A percentile compares a stretch with the other conserved stretches of the same genome.
These are phyloP conservation scores for Chlorella sp. DNA, from an alignment of 139 green algal genomes.

Conservation along the genomic window DNA sequence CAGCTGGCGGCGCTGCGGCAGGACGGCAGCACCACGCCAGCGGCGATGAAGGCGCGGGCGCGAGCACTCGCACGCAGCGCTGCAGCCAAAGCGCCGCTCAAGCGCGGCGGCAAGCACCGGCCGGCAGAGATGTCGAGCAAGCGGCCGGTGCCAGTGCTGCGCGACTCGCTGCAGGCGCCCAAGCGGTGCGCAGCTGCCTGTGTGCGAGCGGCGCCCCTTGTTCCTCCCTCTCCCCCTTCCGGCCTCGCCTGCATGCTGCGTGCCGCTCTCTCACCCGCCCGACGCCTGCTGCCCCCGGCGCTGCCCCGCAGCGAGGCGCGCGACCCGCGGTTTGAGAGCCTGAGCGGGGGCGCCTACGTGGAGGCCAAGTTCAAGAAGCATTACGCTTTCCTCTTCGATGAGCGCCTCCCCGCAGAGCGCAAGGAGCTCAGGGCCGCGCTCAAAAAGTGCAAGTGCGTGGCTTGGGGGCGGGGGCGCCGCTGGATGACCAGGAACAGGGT, in stretches of 20 bases:
- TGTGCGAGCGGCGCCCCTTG: too few species aligned
- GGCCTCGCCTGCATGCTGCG: too few species aligned
- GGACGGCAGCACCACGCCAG: slow-evolving; percentile 41
- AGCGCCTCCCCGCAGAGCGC: slow-evolving; percentile 76
- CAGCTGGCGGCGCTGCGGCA: slow-evolving; percentile 42
- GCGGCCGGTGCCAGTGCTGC: slow-evolving; percentile 71
- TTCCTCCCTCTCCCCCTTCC: too few species aligned
- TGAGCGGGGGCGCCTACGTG: slow-evolving; percentile 40
- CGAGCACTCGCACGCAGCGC: background rate
- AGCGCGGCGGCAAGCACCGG: slow-evolving; percentile 72
- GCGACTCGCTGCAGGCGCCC: slow-evolving; percentile 65
- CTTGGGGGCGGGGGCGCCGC: slow-evolving; percentile 43
- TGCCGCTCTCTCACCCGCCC: too few species aligned
- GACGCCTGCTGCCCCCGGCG: too few species aligned
- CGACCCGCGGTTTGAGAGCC: slow-evolving; percentile 82
- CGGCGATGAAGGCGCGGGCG: slow-evolving; percentile 15
- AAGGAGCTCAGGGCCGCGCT: slow-evolving; percentile 55
- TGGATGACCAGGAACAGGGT: slow-evolving; percentile 10
- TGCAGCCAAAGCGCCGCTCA: slow-evolving; percentile 40
- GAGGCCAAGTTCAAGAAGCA: slow-evolving; percentile 59
- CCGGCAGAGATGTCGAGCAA: slow-evolving; percentile 75
- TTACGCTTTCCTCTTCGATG: slow-evolving; percentile 89
- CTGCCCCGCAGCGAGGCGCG: slow-evolving; percentile 40
- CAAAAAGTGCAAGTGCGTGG: slow-evolving; percentile 52
- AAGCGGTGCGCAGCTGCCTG: slow-evolving; percentile 34